Evolutionary conservation across 2,329 filamentous ascomycete genomes (phyloP).

Genomic region (Phoma herbarum): DNA sequence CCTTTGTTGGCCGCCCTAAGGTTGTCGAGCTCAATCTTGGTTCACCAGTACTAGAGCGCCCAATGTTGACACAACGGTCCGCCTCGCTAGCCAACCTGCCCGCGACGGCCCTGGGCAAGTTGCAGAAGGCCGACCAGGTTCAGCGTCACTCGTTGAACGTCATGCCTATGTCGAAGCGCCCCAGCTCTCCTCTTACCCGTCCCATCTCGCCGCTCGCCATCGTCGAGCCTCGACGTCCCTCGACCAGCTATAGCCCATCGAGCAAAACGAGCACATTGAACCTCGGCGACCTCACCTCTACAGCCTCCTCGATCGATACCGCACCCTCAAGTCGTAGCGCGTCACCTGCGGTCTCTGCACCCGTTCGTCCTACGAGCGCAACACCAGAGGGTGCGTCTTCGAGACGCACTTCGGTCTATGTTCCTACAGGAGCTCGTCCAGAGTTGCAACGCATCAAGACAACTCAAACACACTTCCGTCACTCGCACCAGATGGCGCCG

Average conservation of each 20-base stretch:
- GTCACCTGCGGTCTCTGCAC: conserved; percentile 34
- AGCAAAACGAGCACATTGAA: conserved; percentile 34
- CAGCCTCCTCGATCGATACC: conserved; percentile 35
- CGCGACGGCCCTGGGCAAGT: conserved; percentile 39
- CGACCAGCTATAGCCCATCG: conserved; percentile 39
- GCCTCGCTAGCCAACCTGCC: conserved; percentile 48
- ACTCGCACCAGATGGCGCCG: conserved; percentile 35
- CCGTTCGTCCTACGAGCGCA: conserved; percentile 36
- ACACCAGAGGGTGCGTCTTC: conserved; percentile 25
- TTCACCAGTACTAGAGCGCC: conserved; percentile 33
- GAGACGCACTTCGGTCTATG: conserved; percentile 41
- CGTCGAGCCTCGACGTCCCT: conserved; percentile 39
- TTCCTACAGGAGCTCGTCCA: conserved; percentile 29
- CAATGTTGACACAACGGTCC: conserved; percentile 39
- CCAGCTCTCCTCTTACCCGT: conserved; percentile 28
- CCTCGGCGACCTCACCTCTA: conserved; percentile 35
- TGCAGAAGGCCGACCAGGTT: conserved; percentile 37
- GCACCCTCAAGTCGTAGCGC: conserved; percentile 37
- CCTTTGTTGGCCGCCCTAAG: conserved; percentile 51
- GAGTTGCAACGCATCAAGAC: conserved; percentile 30
- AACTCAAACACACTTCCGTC: conserved; percentile 31
- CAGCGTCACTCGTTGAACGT: conserved; percentile 41
- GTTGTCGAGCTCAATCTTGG: conserved; percentile 46
- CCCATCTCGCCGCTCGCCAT: conserved; percentile 36
- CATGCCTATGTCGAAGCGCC: conserved; percentile 21